These are phyloP conservation scores for Epichloe aotearoae DNA, from an alignment of 2,329 filamentous ascomycete species.

Conservation along the genomic window DNA sequence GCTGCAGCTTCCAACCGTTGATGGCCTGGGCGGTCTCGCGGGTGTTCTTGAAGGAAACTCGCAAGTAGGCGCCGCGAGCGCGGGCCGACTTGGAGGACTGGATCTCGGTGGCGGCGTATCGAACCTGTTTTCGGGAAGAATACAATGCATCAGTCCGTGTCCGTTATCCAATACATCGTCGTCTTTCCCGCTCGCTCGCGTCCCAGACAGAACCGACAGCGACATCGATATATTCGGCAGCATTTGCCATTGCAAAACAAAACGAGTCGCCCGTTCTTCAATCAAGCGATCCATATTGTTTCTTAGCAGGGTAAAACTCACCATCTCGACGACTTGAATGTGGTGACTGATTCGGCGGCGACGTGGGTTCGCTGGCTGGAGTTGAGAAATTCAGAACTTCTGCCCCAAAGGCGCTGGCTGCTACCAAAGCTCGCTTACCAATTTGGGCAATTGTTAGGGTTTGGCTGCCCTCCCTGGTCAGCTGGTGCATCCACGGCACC, in stretches of 20 bases:
- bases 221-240: neutral
- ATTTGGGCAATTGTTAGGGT: constrained; percentile 26
- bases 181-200: neutral
- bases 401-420: constrained; percentile 24
- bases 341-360: constrained; percentile 42
- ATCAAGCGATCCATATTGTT: neutral
- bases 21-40: constrained; percentile 98
- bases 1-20: constrained; percentile 97
- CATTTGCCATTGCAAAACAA: neutral
- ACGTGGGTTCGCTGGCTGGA: constrained; percentile 34
- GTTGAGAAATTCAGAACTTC: constrained; percentile 35
- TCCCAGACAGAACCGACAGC: neutral
- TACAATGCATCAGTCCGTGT: constrained; percentile 13
- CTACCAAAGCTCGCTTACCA: constrained; percentile 32
- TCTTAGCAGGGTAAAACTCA: constrained; percentile 24
- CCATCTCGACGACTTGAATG: constrained; percentile 43
- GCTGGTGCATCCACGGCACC: neutral
- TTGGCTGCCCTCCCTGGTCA: constrained; percentile 23
- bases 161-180: neutral
- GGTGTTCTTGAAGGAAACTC: constrained; percentile 99
- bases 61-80: constrained; percentile 96
- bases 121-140: constrained; percentile 47
- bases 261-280: neutral
- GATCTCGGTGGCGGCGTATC: constrained; percentile 89
- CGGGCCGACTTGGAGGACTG: constrained; percentile 85